Conservation (phyloP, 2,329 filamentous ascomycete genomes). For the Ophiocordyceps sinensis region DNA sequence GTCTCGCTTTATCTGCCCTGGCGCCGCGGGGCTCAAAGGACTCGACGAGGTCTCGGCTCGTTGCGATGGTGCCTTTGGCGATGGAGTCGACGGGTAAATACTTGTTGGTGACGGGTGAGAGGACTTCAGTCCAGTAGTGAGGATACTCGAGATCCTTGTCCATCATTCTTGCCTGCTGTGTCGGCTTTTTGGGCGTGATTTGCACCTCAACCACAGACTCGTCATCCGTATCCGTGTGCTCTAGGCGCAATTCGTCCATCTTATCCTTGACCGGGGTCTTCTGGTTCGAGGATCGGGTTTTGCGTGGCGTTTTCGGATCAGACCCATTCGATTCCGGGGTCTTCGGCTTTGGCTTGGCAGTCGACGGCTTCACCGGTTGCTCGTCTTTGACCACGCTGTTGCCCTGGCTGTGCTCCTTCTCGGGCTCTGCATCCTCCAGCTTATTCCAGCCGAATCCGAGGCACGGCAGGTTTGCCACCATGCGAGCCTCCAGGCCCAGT, state of each 20-base stretch:
- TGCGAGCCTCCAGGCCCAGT: slow-evolving; percentile 65
- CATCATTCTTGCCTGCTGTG: slow-evolving; percentile 32
- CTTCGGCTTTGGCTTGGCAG: slow-evolving; percentile 3
- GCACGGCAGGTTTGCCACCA: slow-evolving; percentile 76
- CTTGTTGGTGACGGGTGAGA: slow-evolving; percentile 67
- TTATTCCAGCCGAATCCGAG: slow-evolving; percentile 87
- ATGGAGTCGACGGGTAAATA: slow-evolving; percentile 68
- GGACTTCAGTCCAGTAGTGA: slow-evolving; percentile 84
- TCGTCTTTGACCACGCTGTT: slow-evolving; percentile 1
- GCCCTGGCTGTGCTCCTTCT: slow-evolving; percentile 18
- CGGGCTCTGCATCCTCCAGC: slow-evolving; percentile 56
- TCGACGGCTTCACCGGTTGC: slow-evolving; percentile 5
- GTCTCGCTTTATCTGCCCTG: slow-evolving; percentile 73
- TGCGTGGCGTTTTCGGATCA: slow-evolving; percentile 5
- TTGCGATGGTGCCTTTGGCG: slow-evolving; percentile 53
- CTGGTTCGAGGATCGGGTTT: slow-evolving; percentile 3
- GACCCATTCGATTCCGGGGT: slow-evolving; percentile 3
- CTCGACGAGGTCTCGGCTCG: slow-evolving; percentile 56
- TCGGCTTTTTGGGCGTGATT: slow-evolving; percentile 22
- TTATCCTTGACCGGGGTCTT: slow-evolving; percentile 20
- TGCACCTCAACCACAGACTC: slow-evolving; percentile 44
- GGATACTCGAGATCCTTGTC: slow-evolving; percentile 72
- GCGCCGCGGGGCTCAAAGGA: slow-evolving; percentile 70
- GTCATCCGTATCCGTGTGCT: slow-evolving; percentile 37
- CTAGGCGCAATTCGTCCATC: slow-evolving; percentile 30